These are phyloP conservation scores for Chlorella variabilis DNA, from an alignment of 163 green algal genomes.

Conservation along the genomic window DNA sequence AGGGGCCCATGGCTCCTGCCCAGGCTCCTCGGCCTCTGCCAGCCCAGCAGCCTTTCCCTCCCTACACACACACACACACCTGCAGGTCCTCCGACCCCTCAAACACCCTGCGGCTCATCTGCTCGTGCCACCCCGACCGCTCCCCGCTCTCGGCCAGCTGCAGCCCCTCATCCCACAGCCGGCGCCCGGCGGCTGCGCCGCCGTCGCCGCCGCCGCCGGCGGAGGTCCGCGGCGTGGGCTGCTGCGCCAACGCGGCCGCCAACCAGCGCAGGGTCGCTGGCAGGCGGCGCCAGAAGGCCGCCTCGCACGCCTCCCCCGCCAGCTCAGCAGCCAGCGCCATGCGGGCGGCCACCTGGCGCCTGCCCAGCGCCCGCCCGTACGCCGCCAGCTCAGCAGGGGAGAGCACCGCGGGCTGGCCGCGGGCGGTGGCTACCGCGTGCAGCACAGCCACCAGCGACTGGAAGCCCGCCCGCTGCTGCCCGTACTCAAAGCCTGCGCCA, in stretches of 20 bases:
- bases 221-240: too few species aligned
- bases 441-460: constrained; percentile 45
- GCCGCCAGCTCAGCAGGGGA: constrained; percentile 47
- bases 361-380: constrained; percentile 29
- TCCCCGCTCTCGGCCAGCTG: constrained; percentile 63
- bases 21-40: too few species aligned
- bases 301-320: constrained; percentile 59
- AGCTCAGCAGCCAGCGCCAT: constrained; percentile 72
- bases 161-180: constrained; percentile 62
- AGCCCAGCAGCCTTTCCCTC: neutral
- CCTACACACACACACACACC: constrained; percentile 24
- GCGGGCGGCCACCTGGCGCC: constrained; percentile 38
- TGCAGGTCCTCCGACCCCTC: constrained; percentile 55
- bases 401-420: constrained; percentile 47
- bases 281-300: constrained; percentile 72
- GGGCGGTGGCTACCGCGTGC: constrained; percentile 14
- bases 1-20: too few species aligned
- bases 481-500: constrained; percentile 25
- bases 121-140: constrained; percentile 76
- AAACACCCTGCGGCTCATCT: constrained; percentile 57
- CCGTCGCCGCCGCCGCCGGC: neutral
- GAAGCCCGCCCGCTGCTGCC: neutral
- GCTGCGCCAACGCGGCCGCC: constrained; percentile 32
- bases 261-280: constrained; percentile 65
- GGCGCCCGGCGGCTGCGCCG: neutral